Conservation (phyloP, 768 basidiomycete species). For the Agaricus sinodeliciosus region DNA sequence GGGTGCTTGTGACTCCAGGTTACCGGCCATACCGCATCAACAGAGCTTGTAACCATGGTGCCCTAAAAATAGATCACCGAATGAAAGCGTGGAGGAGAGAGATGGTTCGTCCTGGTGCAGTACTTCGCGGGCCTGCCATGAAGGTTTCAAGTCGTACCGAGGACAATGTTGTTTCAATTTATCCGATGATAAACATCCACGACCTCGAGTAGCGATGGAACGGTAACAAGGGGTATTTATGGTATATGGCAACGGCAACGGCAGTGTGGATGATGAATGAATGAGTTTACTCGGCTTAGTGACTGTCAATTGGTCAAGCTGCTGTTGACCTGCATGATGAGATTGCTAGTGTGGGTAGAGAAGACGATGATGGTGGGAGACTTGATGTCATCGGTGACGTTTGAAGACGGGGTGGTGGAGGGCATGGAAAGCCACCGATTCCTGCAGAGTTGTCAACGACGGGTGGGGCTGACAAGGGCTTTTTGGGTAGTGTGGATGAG, state of each 20-base stretch:
- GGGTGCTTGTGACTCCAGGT: too few species aligned
- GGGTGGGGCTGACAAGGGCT: background rate
- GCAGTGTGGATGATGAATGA: background rate
- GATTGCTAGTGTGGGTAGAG: background rate
- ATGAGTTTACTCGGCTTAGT: background rate
- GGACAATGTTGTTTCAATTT: too few species aligned
- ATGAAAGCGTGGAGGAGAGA: too few species aligned
- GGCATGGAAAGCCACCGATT: slow-evolving; percentile 6
- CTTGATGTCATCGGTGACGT: background rate
- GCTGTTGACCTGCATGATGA: background rate
- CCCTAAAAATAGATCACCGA: too few species aligned
- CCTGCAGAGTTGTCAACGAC: background rate
- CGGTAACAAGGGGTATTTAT: background rate
- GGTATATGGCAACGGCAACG: background rate
- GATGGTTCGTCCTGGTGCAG: too few species aligned
- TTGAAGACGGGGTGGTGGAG: background rate
- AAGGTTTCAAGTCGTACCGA: too few species aligned
- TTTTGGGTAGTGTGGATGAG: slow-evolving; percentile 1
- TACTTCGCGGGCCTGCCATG: too few species aligned
- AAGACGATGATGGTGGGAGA: slow-evolving; percentile 1
- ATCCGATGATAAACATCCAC: background rate
- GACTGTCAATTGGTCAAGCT: background rate
- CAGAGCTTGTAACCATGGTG: too few species aligned
- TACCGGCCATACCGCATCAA: too few species aligned
- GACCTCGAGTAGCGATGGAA: background rate